Base-by-base conservation (phyloP, 331 rosid species). In the Rosa hybrid region DNA sequence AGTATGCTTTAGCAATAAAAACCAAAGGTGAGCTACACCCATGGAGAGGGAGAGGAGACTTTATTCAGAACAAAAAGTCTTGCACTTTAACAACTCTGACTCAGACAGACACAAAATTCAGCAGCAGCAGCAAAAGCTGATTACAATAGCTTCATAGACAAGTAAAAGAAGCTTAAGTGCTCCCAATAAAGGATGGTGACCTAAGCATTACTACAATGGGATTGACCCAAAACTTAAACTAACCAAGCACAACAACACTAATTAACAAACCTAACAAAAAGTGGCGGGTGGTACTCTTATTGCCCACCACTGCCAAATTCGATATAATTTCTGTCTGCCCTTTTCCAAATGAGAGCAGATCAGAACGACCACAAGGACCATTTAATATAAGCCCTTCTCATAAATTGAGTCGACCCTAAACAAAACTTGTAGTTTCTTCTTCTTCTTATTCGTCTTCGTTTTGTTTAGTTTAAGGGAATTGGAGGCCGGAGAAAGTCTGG, bases 401-500 rank as follows among this genome's bases (percentile, higher is more conserved):
- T 56, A 57, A 78, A 78, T 25, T 14, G 16, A 68, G 27, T 39
- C 75, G 45, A 46, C 21, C 18, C 56, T 46, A 44, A 71, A 71
- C 9, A 34, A 44, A 44, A 18, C 54, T 42, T 3, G 74, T 44
- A 44, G 39, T 4, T 23, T 20, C n/a, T 12, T 9, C 13, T 17
- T 14, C 9, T 42, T 0, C 13, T 53, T 72, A 1, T 39, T 68
- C 13, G 2, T 67, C 8, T 76, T 7, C 23, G 53, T 64, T 56
- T 5, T 25, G 42, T 50, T 71, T 45, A 25, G 46, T 11, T 86
- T 68, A 90, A 45, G 81, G 83, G 86, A 90, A 87, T 60, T 93
- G 98, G 25, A 30, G 49, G 75, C 97, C 93, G 2, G 56, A 62
- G 78, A 87, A 93, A 12, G 97, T 93, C 18, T 91, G 97, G 46